Conservation (phyloP, 768 basidiomycete genomes). For the Tulasnella sp. region DNA sequence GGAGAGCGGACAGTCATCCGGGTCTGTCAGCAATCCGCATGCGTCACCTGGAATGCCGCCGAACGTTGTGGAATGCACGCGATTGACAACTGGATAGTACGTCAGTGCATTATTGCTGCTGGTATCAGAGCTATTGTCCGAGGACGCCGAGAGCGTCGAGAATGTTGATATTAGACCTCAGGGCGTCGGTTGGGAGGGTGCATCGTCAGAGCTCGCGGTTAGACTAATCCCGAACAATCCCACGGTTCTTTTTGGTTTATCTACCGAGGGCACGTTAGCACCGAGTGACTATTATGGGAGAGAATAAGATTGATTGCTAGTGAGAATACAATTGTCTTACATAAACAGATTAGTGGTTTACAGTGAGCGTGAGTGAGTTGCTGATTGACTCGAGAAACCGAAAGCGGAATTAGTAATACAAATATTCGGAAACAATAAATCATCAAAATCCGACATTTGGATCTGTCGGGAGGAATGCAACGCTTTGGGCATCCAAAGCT, state of each 20-base stretch:
- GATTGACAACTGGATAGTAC: not conserved
- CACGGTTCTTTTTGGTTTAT: no score
- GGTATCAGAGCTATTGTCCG: not conserved
- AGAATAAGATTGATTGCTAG: not conserved
- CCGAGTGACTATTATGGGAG: not conserved
- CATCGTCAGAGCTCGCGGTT: no score
- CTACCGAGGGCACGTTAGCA: no score
- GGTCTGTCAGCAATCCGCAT: not conserved
- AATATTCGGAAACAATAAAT: not conserved
- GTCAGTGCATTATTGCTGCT: not conserved
- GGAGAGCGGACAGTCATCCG: conserved; percentile 10
- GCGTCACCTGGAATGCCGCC: not conserved
- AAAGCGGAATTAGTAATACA: not conserved
- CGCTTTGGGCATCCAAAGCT: conserved; percentile 28
- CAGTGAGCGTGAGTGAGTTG: no score
- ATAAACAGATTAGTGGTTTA: no score
- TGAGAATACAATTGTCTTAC: not conserved
- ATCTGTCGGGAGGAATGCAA: conserved; percentile 11
- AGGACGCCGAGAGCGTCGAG: no score
- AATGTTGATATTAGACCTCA: no score
- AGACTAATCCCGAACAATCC: no score
- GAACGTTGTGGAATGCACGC: not conserved
- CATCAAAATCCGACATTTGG: conserved; percentile 1
- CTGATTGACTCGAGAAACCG: not conserved
- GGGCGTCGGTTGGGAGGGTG: no score